Conservation (phyloP, 202 grass and related monocot genomes). For the Setaria italica region DNA sequence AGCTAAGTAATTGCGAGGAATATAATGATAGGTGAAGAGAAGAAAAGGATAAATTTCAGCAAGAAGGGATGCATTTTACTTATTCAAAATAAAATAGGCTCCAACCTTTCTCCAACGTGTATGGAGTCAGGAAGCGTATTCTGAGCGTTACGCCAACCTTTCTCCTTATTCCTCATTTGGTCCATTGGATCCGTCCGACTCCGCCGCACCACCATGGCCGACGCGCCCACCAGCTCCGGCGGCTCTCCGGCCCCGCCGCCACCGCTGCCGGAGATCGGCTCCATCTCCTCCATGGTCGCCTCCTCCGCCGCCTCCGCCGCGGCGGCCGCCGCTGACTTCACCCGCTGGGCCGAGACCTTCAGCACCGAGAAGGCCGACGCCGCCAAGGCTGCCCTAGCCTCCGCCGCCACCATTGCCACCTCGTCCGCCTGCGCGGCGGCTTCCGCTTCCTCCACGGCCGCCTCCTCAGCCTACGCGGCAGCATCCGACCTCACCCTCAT, state of each 20-base stretch:
- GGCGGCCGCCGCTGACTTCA: slow-evolving; percentile 41
- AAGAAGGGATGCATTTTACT: too few relatives aligned
- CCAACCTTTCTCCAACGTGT: not conserved
- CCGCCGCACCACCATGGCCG: slow-evolving; percentile 41
- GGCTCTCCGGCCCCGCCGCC: slow-evolving; percentile 38
- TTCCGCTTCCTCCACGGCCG: slow-evolving; percentile 42
- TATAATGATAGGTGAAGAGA: too few relatives aligned
- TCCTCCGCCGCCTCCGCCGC: slow-evolving; percentile 51
- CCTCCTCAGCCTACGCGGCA: slow-evolving; percentile 35
- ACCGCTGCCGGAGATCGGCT: slow-evolving; percentile 22
- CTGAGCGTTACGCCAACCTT: not conserved
- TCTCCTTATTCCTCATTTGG: not conserved
- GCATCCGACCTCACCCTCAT: slow-evolving; percentile 46
- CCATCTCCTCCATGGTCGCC: slow-evolving; percentile 60
- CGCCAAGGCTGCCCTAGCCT: slow-evolving; percentile 42
- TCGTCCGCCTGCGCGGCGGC: slow-evolving; percentile 44
- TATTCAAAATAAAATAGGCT: too few relatives aligned
- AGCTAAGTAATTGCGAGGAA: too few relatives aligned
- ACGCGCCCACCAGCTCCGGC: slow-evolving; percentile 43
- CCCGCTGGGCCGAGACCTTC: slow-evolving; percentile 56
- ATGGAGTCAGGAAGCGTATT: not conserved
- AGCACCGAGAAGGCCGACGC: slow-evolving; percentile 51
- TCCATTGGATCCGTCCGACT: slow-evolving; percentile 25
- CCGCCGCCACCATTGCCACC: slow-evolving; percentile 37
- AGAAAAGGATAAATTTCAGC: too few relatives aligned